Evolutionary conservation across 176 grass and related monocot genomes (phyloP).

Genomic region (Panicum miliaceum): DNA sequence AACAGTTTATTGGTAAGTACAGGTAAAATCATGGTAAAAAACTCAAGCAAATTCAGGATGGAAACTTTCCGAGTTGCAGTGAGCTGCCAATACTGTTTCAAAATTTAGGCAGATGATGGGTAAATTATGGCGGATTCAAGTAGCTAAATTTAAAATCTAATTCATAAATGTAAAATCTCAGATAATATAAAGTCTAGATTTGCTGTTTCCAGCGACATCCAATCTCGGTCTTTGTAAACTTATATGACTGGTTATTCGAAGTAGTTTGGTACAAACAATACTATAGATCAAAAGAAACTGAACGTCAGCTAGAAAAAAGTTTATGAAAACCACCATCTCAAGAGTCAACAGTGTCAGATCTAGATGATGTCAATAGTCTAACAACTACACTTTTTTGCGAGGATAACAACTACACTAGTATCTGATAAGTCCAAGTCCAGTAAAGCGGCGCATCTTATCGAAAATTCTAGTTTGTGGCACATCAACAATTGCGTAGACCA

Average conservation of each 20-base stretch:
- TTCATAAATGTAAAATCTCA: not conserved
- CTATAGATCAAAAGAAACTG: not conserved
- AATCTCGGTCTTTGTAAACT: not conserved
- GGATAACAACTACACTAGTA: not conserved
- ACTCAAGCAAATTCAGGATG: too few relatives aligned
- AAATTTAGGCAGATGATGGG: too few relatives aligned
- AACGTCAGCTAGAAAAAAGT: not conserved
- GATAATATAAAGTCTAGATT: not conserved
- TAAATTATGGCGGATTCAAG: not conserved
- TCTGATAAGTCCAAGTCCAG: slow-evolving; percentile 39
- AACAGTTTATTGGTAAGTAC: too few relatives aligned
- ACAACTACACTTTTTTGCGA: too few relatives aligned
- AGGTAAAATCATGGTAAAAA: too few relatives aligned
- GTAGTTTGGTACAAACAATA: not conserved
- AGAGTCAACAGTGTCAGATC: slow-evolving; percentile 1
- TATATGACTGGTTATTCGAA: not conserved
- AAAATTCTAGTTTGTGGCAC: not conserved
- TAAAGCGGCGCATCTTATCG: slow-evolving; percentile 42
- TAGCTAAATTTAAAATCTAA: not conserved
- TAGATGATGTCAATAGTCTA: not conserved
- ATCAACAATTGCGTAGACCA: not conserved
- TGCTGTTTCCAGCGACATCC: not conserved
- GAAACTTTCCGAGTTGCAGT: too few relatives aligned
- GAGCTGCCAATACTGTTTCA: too few relatives aligned
- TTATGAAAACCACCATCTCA: slow-evolving; percentile 7